Base-by-base conservation (phyloP, 1,284 basidiomycete species). In the Moesziomyces aphidis region DNA sequence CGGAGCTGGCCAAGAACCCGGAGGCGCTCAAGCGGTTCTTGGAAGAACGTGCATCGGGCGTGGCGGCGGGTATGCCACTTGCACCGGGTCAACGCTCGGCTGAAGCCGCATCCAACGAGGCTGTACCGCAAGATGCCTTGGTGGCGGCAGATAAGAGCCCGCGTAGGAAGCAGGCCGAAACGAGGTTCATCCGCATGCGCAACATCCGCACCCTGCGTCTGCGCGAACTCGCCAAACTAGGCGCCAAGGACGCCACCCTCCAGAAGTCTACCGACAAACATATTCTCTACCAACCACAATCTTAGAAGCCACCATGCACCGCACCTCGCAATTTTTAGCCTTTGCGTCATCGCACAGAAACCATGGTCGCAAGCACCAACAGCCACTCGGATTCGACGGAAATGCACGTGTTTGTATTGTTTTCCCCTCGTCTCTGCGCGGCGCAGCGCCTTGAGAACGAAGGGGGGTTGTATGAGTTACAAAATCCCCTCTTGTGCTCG, bases 1-100 rank as follows among this genome's bases (percentile, higher is more conserved):
- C 63, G 5, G 47, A 71, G 31, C 58, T 84, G 0, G 28, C 57
- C 4, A 44, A 61, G n/a, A 77, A 80, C 34, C 75, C 78, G 3
- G 63, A 67, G 4, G 81, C 82, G 11, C 61, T 84, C 8, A 9
- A 57, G 43, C 47, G 77, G 11, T 84, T 82, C 49, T 24, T 79
- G n/a, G 61, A 74, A 21, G 82, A 83, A 31, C 51, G 80, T 15
- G 55, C 54, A 21, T 59, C 50, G 13, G 82, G 82, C 5, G 57
- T 59, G 4, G 82, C 81, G 1, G 54, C 70, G 0, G 81, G 82
- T 4, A 82, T 83, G 82, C 82, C 82, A 0, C 42, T 74, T 0
- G 82, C 81, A 0, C 81, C 81, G 0, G 82, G 82, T 0, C 82
- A 83, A 24, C 11, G 63, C n/a, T 26, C 55, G 22, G 58, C 63